Evolutionary conservation across 2,329 filamentous ascomycete species (phyloP).

Genomic region (Neonectria sp.): DNA sequence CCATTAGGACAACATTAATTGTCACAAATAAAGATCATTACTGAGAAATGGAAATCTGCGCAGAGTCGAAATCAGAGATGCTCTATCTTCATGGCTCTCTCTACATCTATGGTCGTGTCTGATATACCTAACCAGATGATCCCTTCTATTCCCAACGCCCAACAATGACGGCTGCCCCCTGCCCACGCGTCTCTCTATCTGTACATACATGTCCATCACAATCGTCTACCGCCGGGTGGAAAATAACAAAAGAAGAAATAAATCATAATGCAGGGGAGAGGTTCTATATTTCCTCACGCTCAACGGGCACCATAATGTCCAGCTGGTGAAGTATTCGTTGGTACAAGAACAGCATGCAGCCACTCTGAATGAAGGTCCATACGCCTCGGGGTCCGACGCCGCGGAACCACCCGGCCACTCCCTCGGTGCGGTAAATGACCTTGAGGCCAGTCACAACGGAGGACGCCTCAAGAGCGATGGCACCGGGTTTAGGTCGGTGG

Average conservation of each 20-base stretch:
- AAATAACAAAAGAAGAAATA: slow-evolving; percentile 14
- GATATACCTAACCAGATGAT: slow-evolving; percentile 41
- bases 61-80: slow-evolving; percentile 40
- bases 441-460: slow-evolving; percentile 88
- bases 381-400: slow-evolving; percentile 93
- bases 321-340: slow-evolving; percentile 88
- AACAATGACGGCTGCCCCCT: slow-evolving; percentile 43
- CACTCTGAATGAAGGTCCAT: slow-evolving; percentile 98
- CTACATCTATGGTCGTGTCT: slow-evolving; percentile 47
- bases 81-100: slow-evolving; percentile 43
- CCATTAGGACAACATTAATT: not conserved
- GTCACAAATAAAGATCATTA: not conserved
- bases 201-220: slow-evolving; percentile 48
- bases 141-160: slow-evolving; percentile 52
- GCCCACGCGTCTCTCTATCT: slow-evolving; percentile 43
- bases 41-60: not conserved
- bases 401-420: slow-evolving; percentile 90
- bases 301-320: slow-evolving; percentile 64
- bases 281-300: slow-evolving; percentile 47
- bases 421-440: slow-evolving; percentile 92
- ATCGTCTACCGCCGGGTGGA: slow-evolving; percentile 29
- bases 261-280: slow-evolving; percentile 18
- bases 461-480: slow-evolving; percentile 87
- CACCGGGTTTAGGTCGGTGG: slow-evolving; percentile 83
- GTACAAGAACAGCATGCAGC: slow-evolving; percentile 96